These are phyloP conservation scores for Leptodontidium sp. DNA, from an alignment of 2,329 filamentous ascomycete species.

Conservation along the genomic window DNA sequence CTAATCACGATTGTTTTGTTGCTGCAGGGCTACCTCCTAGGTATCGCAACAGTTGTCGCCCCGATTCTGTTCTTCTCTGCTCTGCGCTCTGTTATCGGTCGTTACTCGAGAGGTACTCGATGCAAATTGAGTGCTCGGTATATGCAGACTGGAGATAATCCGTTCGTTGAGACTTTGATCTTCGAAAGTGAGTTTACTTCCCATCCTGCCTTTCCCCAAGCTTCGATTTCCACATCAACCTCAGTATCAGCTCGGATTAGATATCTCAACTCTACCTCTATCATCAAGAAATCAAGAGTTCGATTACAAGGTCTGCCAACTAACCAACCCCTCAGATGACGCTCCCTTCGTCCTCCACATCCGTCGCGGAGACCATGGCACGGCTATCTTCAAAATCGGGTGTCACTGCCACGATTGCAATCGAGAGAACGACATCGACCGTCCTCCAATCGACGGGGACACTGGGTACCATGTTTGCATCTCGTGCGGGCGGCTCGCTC, in stretches of 20 bases:
- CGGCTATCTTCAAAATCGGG: conserved; percentile 77
- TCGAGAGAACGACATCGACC: conserved; percentile 75
- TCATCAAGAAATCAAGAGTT: too few species aligned
- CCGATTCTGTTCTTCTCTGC: neutral
- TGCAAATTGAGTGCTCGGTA: neutral
- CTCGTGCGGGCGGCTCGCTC: conserved; percentile 3
- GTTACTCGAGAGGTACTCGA: neutral
- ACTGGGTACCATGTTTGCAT: conserved; percentile 54
- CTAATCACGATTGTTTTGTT: neutral
- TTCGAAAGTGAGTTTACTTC: neutral
- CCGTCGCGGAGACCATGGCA: conserved; percentile 41
- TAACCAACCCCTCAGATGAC: conserved; percentile 4
- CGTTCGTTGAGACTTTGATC: neutral
- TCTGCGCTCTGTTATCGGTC: neutral
- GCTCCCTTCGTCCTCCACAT: conserved; percentile 8
- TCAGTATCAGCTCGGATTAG: too few species aligned
- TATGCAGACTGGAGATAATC: neutral
- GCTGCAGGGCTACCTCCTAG: neutral
- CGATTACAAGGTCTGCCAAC: neutral
- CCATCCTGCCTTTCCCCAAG: neutral
- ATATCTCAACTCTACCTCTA: too few species aligned
- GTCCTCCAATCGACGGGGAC: conserved; percentile 79
- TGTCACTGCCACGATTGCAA: conserved; percentile 79
- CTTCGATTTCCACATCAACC: neutral
- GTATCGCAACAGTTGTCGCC: neutral